phyloP scores from a whole-genome alignment of 805 yeast genomes.

The Candida gorgasii region DNA sequence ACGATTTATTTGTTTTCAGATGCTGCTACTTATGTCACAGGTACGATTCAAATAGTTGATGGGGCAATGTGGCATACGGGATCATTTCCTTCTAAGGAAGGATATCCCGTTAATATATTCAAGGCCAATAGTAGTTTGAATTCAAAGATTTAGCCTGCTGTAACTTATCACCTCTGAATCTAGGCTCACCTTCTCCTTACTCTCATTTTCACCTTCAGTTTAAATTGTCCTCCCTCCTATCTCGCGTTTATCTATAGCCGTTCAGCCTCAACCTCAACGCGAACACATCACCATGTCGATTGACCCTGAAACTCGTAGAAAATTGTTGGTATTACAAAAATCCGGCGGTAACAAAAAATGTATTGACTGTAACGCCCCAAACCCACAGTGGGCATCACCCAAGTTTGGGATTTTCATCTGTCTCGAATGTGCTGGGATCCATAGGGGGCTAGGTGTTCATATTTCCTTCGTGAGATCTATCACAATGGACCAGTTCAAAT shows the following conservation, averaged over 20 bases:
- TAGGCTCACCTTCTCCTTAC: too few relatives aligned
- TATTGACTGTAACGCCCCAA: slow-evolving; percentile 92
- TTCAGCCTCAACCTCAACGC: neutral
- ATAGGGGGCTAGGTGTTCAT: slow-evolving; percentile 94
- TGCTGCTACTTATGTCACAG: slow-evolving; percentile 75
- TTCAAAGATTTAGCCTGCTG: slow-evolving; percentile 6
- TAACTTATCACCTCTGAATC: too few relatives aligned
- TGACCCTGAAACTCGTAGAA: slow-evolving; percentile 89
- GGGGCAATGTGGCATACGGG: slow-evolving; percentile 90
- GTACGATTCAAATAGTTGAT: slow-evolving; percentile 81
- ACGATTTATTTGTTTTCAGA: slow-evolving; percentile 81
- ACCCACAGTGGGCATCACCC: slow-evolving; percentile 99
- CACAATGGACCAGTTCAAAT: slow-evolving; percentile 98
- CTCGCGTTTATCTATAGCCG: neutral
- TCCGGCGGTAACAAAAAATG: slow-evolving; percentile 75
- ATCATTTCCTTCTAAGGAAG: slow-evolving; percentile 14
- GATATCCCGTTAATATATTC: slow-evolving; percentile 35
- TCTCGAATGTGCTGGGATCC: slow-evolving; percentile 96
- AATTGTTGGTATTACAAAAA: slow-evolving; percentile 73
- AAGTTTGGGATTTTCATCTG: slow-evolving; percentile 97
- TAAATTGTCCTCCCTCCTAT: neutral
- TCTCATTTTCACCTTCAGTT: too few relatives aligned
- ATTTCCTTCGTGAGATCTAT: slow-evolving; percentile 94
- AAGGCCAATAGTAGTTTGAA: slow-evolving; percentile 9
- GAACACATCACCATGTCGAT: slow-evolving; percentile 55